Conservation (phyloP, 176 grass and related monocot species). For the Eragrostis curvula region DNA sequence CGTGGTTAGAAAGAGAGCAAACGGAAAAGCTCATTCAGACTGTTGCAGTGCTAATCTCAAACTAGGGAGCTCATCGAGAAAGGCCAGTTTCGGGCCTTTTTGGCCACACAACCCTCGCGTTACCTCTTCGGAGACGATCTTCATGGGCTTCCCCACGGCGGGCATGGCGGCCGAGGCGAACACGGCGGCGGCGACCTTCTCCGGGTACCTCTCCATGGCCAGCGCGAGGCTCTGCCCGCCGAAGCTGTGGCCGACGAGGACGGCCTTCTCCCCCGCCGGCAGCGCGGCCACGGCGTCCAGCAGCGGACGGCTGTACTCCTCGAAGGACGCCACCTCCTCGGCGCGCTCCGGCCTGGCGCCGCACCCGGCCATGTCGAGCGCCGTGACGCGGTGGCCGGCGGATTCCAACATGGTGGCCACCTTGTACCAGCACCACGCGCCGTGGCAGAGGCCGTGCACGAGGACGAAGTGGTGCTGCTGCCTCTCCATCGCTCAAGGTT, state of each 20-base stretch:
- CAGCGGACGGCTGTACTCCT: conserved; percentile 37
- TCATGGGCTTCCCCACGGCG: conserved; percentile 8
- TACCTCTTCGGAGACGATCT: conserved; percentile 20
- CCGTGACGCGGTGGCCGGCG: conserved; percentile 43
- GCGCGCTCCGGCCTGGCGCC: conserved; percentile 34
- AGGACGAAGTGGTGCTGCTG: conserved; percentile 46
- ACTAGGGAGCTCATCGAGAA: too few relatives aligned
- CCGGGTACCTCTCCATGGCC: conserved; percentile 52
- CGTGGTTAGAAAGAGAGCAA: too few relatives aligned
- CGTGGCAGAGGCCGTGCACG: conserved; percentile 57
- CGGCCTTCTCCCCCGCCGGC: conserved; percentile 29
- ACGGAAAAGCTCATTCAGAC: too few relatives aligned
- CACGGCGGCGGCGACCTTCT: conserved; percentile 49
- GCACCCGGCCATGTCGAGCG: conserved; percentile 54
- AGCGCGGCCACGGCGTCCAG: conserved; percentile 16
- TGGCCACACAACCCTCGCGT: too few relatives aligned
- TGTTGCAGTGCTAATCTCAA: too few relatives aligned
- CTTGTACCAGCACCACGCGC: conserved; percentile 73
- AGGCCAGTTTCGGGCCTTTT: too few relatives aligned
- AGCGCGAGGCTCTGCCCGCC: conserved; percentile 38
- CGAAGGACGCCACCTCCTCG: conserved; percentile 37
- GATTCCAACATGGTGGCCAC: conserved; percentile 18
- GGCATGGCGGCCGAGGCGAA: conserved; percentile 49
- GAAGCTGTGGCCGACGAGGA: conserved; percentile 61
- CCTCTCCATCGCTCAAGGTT: conserved; percentile 34